Conservation (phyloP, 371 early-diverging fungal genomes). For the Neoconidiobolus thromboides region DNA sequence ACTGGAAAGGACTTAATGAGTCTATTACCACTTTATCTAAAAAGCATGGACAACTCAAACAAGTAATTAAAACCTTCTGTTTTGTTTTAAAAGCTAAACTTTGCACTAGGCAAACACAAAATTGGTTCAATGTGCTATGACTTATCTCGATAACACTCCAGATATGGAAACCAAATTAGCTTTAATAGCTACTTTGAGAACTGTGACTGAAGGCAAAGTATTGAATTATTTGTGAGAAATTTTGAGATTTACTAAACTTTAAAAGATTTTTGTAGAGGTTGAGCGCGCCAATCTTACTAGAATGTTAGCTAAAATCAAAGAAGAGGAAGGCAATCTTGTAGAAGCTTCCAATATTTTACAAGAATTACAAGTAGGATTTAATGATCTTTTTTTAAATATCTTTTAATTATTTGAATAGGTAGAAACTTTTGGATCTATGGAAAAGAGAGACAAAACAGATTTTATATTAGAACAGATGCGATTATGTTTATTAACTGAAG, state of each 20-base stretch:
- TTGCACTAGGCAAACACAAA: conserved; percentile 58
- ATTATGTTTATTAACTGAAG: conserved; percentile 74
- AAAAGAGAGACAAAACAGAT: conserved; percentile 91
- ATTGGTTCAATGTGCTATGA: conserved; percentile 90
- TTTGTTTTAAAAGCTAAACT: neutral
- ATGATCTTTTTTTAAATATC: neutral
- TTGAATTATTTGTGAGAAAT: neutral
- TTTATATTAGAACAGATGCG: conserved; percentile 97
- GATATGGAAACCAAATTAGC: conserved; percentile 65
- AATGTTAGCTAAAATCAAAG: conserved; percentile 64
- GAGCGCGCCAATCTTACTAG: conserved; percentile 90
- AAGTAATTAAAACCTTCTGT: conserved; percentile 21
- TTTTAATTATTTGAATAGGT: conserved; percentile 27
- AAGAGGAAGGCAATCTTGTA: conserved; percentile 70
- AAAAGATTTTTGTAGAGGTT: conserved; percentile 88
- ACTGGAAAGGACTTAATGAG: conserved; percentile 81
- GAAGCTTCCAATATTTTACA: conserved; percentile 92
- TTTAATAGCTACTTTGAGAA: conserved; percentile 81
- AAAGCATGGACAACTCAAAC: conserved; percentile 90
- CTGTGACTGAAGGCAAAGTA: conserved; percentile 95
- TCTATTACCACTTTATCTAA: conserved; percentile 75
- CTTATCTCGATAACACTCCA: conserved; percentile 63
- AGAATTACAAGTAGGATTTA: conserved; percentile 54
- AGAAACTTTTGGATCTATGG: conserved; percentile 97
- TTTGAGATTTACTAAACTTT: neutral